Evolutionary conservation across 2,329 filamentous ascomycete genomes (phyloP).

Genomic region (Fusarium brevicatenulatum): DNA sequence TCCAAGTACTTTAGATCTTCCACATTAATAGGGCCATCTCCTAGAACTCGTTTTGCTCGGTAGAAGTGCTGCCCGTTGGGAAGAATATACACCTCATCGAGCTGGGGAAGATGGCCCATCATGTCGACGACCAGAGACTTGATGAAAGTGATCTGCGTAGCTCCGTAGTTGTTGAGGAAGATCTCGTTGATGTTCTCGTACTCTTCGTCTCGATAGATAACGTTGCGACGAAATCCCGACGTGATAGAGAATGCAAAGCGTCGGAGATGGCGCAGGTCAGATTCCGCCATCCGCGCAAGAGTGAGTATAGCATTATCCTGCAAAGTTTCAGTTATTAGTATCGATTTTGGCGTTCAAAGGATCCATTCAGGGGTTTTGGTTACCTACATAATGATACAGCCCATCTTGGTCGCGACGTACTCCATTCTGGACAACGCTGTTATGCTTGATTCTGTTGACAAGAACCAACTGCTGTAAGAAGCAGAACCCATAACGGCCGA

Average conservation of each 20-base stretch:
- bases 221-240: fast-evolving
- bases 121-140: background rate
- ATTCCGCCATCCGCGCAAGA: background rate
- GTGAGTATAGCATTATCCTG: background rate
- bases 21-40: background rate
- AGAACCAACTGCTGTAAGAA: background rate
- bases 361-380: background rate
- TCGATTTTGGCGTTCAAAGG: too few species aligned
- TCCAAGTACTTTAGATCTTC: background rate
- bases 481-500: too few species aligned
- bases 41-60: background rate
- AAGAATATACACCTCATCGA: background rate
- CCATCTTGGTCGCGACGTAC: fast-evolving
- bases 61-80: background rate
- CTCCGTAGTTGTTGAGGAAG: background rate
- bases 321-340: background rate
- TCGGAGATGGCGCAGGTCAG: background rate
- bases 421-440: background rate
- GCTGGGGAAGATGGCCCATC: background rate
- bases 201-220: background rate
- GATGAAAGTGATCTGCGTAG: background rate
- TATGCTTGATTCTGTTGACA: background rate
- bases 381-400: background rate
- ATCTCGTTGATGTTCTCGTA: background rate
- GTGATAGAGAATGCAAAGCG: background rate